Evolutionary conservation across 2,329 filamentous ascomycete genomes (phyloP), one percentile per base, ranked within the genome.

Genomic region (Ascochyta pisi): DNA sequence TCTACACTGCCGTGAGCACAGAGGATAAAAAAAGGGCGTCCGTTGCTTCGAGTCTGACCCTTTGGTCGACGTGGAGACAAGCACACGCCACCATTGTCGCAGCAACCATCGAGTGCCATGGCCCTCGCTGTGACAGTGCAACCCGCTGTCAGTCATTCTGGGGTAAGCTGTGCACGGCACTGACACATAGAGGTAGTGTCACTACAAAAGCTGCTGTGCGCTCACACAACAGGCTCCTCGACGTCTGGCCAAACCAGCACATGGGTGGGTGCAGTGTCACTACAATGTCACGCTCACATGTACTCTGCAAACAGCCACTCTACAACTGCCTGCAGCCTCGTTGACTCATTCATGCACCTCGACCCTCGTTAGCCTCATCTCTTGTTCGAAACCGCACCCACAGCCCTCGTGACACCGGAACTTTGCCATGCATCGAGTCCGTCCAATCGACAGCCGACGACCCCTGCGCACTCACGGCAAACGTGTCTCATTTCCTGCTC

Each of bases 401-500:
- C 39, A 43, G 29, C 53, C 54, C 64, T 61, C 54, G 59, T 67
- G 65, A 66, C 60, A 48, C 51, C 62, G 58, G 61, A 62, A 57
- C 40, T 44, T 55, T 52, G 51, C 45, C 45, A 50, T 54, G 41
- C 53, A 48, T 53, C 29, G 26, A 52, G 37, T 38, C 54, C 48
- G 43, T 48, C 48, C 49, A 54, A 41, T 53, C 23, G 42, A 49
- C 33, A 33, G 22, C 55, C 33, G 52, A 55, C 51, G 42, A 48
- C 27, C 65, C 61, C 50, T 63, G 59, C 26, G 16, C 24, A 50
- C 29, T 19, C 35, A 26, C 40, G 35, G 50, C 23, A 44, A 41
- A 31, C 26, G 38, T 56, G 48, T 58, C 50, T 57, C 54, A 50
- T 54, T 53, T 57, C 43, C 39, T 41, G 24, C 50, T 49, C 48